Percentiles rank a stretch among this genome's conserved stretches.
phyloP scores from a whole-genome alignment of 2,329 filamentous ascomycete genomes.

The Penicillium janthinellum region DNA sequence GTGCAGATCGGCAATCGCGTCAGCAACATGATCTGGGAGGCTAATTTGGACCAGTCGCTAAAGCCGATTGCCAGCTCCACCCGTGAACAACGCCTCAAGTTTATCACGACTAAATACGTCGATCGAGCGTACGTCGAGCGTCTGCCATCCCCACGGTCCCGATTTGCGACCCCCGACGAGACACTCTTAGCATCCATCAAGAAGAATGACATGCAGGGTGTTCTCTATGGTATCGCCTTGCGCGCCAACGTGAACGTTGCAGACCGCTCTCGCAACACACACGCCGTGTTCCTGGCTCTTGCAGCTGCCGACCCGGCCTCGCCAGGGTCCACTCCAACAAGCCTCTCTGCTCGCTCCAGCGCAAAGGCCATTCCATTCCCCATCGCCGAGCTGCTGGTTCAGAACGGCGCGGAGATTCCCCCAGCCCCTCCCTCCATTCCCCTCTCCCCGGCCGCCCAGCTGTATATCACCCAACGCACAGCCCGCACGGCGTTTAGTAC shows the following conservation, averaged over 20 bases:
- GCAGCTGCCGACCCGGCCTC: slow-evolving; percentile 89
- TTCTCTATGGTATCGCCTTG: slow-evolving; percentile 86
- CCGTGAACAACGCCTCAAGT: slow-evolving; percentile 86
- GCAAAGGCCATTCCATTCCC: slow-evolving; percentile 69
- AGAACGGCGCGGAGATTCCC: slow-evolving; percentile 92
- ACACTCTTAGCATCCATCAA: slow-evolving; percentile 90
- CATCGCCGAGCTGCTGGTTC: slow-evolving; percentile 84
- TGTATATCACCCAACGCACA: slow-evolving; percentile 80
- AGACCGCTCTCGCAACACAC: slow-evolving; percentile 85
- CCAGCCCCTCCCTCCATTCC: slow-evolving; percentile 75
- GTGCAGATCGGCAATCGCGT: slow-evolving; percentile 90
- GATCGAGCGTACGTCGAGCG: slow-evolving; percentile 81
- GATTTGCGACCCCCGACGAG: slow-evolving; percentile 79
- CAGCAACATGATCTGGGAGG: slow-evolving; percentile 97
- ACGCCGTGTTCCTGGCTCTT: slow-evolving; percentile 85
- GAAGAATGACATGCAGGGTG: slow-evolving; percentile 91
- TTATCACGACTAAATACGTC: slow-evolving; percentile 94
- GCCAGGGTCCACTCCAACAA: slow-evolving; percentile 55
- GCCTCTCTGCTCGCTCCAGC: slow-evolving; percentile 29
- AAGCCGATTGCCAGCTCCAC: slow-evolving; percentile 79
- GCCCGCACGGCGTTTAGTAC: slow-evolving; percentile 33
- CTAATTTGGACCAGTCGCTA: slow-evolving; percentile 69
- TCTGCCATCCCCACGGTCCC: slow-evolving; percentile 68
- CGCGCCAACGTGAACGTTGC: slow-evolving; percentile 82
- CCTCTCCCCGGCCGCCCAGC: slow-evolving; percentile 74